Evolutionary conservation across 2,329 filamentous ascomycete genomes (phyloP).

Genomic region (Fonsecaea nubica): DNA sequence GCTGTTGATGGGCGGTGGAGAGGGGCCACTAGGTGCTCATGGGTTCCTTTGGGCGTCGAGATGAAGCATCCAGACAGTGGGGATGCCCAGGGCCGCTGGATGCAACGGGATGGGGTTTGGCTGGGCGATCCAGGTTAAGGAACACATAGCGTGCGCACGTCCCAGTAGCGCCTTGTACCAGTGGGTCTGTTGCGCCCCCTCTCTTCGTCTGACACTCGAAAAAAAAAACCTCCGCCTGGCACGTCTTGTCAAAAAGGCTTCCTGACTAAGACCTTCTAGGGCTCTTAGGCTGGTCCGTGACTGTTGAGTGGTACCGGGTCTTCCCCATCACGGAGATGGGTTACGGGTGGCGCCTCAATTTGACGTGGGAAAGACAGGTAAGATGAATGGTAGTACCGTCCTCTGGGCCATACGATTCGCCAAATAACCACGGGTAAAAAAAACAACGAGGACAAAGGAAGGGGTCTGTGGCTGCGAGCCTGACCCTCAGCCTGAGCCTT

Average conservation of each 20-base stretch:
- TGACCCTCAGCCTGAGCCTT: not conserved
- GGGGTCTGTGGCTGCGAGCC: not conserved
- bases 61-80: constrained; percentile 19
- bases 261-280: constrained; percentile 13
- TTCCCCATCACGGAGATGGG: not conserved
- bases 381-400: not conserved
- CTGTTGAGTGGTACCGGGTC: constrained; percentile 1
- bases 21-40: not conserved
- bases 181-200: constrained; percentile 12
- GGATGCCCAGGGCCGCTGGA: constrained; percentile 1
- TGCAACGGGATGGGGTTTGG: constrained; percentile 9
- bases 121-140: constrained; percentile 20
- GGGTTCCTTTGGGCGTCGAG: constrained; percentile 20
- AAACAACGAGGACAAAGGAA: not conserved
- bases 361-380: constrained; percentile 6
- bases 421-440: not conserved
- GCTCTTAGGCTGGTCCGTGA: not conserved
- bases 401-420: not conserved
- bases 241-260: constrained; percentile 16
- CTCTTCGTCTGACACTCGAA: constrained; percentile 14
- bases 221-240: constrained; percentile 16
- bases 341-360: constrained; percentile 12
- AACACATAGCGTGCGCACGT: constrained; percentile 14
- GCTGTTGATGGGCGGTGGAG: not conserved
- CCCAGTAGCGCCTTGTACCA: not conserved